Conservation (phyloP, 768 basidiomycete genomes). For the Boletus reticulatus region DNA sequence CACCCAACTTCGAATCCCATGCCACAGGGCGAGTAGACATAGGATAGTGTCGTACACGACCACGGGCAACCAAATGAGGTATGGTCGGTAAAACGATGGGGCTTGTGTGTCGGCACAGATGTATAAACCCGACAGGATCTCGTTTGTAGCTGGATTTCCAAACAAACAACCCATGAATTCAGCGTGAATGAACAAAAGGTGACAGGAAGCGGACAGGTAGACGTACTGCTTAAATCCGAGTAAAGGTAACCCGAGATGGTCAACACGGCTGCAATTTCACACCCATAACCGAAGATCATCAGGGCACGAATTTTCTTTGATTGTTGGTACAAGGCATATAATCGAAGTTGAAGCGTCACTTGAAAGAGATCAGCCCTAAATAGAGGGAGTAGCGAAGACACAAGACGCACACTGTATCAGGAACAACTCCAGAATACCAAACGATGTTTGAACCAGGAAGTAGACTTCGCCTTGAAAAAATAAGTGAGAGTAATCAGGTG, state of each 20-base stretch:
- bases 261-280: slow-evolving; percentile 9
- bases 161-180: not conserved
- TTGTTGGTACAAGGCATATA: slow-evolving; percentile 12
- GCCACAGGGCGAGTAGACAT: slow-evolving; percentile 6
- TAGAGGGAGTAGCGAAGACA: not conserved
- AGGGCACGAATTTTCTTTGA: slow-evolving; percentile 10
- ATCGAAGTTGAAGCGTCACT: slow-evolving; percentile 16
- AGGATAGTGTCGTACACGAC: slow-evolving; percentile 7
- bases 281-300: slow-evolving; percentile 10
- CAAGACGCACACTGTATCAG: slow-evolving; percentile 12
- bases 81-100: not conserved
- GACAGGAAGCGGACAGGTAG: not conserved
- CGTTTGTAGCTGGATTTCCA: slow-evolving; percentile 3
- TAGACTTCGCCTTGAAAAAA: slow-evolving; percentile 9
- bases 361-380: not conserved
- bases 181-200: not conserved
- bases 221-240: slow-evolving; percentile 2
- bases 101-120: not conserved
- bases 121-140: slow-evolving; percentile 1
- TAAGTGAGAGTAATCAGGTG: not conserved
- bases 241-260: slow-evolving; percentile 4
- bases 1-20: not conserved
- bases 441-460: slow-evolving; percentile 14
- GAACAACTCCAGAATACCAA: slow-evolving; percentile 5
- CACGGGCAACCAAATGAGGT: slow-evolving; percentile 7